Percentiles rank a stretch among this genome's conserved stretches.
Conservation (phyloP, 2,329 filamentous ascomycete genomes). For the Ambrosiella cleistominuta region DNA sequence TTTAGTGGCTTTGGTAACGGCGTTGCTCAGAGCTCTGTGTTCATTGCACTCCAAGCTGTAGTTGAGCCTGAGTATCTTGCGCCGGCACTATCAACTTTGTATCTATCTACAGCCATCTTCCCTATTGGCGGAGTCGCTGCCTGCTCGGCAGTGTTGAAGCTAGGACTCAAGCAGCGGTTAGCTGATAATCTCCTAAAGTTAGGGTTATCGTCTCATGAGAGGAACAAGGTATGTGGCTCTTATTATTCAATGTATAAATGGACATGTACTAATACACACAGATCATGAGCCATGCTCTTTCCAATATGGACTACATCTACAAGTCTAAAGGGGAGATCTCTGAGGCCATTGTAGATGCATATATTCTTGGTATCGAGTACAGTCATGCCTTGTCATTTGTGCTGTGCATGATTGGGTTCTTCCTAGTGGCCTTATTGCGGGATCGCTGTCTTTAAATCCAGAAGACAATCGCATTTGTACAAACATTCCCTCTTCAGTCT, state of each 20-base stretch:
- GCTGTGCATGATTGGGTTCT: slow-evolving; percentile 17
- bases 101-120: slow-evolving; percentile 22
- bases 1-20: slow-evolving; percentile 23
- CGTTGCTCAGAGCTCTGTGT: slow-evolving; percentile 24
- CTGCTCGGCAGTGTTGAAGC: slow-evolving; percentile 22
- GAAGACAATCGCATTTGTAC: neutral
- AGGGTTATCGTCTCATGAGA: slow-evolving; percentile 1
- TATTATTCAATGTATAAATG: neutral
- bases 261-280: slow-evolving; percentile 9
- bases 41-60: slow-evolving; percentile 26
- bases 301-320: slow-evolving; percentile 20
- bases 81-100: slow-evolving; percentile 25
- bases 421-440: slow-evolving; percentile 17
- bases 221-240: slow-evolving; percentile 11
- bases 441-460: slow-evolving; percentile 13
- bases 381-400: slow-evolving; percentile 21
- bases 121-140: slow-evolving; percentile 23
- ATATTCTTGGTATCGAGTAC: slow-evolving; percentile 21
- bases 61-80: slow-evolving; percentile 23
- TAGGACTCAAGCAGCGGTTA: slow-evolving; percentile 14
- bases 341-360: slow-evolving; percentile 19
- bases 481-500: neutral
- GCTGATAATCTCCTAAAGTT: slow-evolving; percentile 10
- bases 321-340: slow-evolving; percentile 16
- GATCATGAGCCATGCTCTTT: slow-evolving; percentile 20